These are phyloP conservation scores for Apiospora saccharicola DNA, from an alignment of 2,329 filamentous ascomycete genomes.

Conservation along the genomic window DNA sequence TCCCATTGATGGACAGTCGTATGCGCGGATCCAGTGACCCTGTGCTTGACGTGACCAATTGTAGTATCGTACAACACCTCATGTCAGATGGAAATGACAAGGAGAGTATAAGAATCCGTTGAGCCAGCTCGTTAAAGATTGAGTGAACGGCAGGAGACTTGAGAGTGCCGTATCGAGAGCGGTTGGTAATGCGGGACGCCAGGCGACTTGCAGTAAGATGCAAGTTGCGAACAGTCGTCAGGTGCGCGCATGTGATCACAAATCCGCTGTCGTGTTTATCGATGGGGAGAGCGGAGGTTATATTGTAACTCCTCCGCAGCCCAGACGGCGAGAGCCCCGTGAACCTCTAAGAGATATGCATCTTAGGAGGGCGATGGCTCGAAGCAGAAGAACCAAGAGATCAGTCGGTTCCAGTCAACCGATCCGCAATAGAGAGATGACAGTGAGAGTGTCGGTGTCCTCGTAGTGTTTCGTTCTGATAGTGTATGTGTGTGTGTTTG, in stretches of 20 bases:
- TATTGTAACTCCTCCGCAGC: constrained; percentile 5
- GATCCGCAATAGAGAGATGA: background rate
- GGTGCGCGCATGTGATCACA: constrained; percentile 25
- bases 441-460: background rate
- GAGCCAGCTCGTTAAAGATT: constrained; percentile 28
- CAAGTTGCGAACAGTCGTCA: constrained; percentile 13
- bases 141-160: constrained; percentile 6
- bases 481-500: background rate
- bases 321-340: constrained; percentile 10
- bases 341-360: background rate
- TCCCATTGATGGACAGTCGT: constrained; percentile 25
- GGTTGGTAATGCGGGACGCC: constrained; percentile 12
- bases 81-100: constrained; percentile 16
- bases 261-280: constrained; percentile 20
- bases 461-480: constrained; percentile 18
- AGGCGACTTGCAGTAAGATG: background rate
- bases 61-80: constrained; percentile 26
- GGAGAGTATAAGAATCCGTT: constrained; percentile 24
- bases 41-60: constrained; percentile 23
- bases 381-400: constrained; percentile 9
- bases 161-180: constrained; percentile 4
- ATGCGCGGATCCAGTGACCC: constrained; percentile 27
- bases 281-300: constrained; percentile 10
- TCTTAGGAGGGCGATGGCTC: constrained; percentile 4
- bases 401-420: constrained; percentile 14